These are phyloP conservation scores for Phytophthora melonis DNA, from an alignment of 352 stramenopile genomes.

Conservation along the genomic window DNA sequence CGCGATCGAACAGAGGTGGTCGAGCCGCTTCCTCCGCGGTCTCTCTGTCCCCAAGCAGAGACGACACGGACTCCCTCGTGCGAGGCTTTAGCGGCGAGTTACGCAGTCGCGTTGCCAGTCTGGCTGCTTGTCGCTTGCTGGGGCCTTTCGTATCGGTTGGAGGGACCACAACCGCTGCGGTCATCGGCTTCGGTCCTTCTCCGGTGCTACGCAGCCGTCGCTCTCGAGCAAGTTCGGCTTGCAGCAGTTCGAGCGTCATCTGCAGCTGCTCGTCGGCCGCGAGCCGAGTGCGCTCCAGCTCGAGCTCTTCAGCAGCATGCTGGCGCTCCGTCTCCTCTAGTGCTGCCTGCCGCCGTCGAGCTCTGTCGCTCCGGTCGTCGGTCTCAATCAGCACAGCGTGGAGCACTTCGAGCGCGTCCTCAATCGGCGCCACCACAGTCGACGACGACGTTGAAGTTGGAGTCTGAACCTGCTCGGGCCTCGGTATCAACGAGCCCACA, in stretches of 20 bases:
- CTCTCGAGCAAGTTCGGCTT: constrained; percentile 33
- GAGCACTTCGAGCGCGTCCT: constrained; percentile 41
- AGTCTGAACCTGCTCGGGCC: constrained; percentile 9
- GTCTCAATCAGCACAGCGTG: constrained; percentile 30
- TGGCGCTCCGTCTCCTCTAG: constrained; percentile 23
- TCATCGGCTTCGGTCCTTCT: not conserved
- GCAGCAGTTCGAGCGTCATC: constrained; percentile 39
- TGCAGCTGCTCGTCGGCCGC: constrained; percentile 39
- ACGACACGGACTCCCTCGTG: constrained; percentile 1
- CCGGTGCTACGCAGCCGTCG: constrained; percentile 2
- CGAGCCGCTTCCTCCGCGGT: constrained; percentile 2
- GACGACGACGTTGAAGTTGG: constrained; percentile 20
- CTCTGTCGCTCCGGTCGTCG: constrained; percentile 28
- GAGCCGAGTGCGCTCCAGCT: constrained; percentile 36
- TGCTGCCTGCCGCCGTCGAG: constrained; percentile 16
- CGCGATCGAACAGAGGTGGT: constrained; percentile 3
- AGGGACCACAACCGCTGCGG: not conserved
- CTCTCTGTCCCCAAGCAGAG: constrained; percentile 14
- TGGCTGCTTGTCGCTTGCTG: constrained; percentile 15
- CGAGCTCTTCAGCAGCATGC: constrained; percentile 16
- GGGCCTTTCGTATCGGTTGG: constrained; percentile 7
- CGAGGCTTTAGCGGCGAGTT: constrained; percentile 38
- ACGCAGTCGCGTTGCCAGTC: constrained; percentile 27
- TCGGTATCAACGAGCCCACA: not conserved
- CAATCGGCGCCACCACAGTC: constrained; percentile 5